Evolutionary conservation across 306 rosid genomes (phyloP).

Genomic region (Glycine latifolia): DNA sequence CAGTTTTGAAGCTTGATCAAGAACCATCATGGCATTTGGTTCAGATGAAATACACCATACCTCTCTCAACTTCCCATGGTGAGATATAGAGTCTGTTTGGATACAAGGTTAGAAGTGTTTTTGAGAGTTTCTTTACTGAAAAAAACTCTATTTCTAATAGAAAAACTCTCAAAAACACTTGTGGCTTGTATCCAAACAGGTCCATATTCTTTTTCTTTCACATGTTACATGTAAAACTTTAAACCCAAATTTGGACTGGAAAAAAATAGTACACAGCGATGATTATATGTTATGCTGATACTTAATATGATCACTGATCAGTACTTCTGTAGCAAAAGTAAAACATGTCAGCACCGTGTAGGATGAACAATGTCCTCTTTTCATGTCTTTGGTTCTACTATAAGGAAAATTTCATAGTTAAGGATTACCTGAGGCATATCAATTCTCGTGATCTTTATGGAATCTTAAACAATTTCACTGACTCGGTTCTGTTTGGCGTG

Average conservation of each 20-base stretch:
- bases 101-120: too few species aligned
- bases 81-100: too few species aligned
- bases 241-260: background rate
- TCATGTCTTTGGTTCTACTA: background rate
- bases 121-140: too few species aligned
- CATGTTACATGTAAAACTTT: background rate
- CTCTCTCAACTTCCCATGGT: slow-evolving; percentile 78
- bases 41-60: slow-evolving; percentile 74
- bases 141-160: too few species aligned
- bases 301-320: background rate
- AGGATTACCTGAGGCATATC: background rate
- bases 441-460: slow-evolving; percentile 1
- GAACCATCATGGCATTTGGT: slow-evolving; percentile 64
- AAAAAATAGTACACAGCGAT: slow-evolving; percentile 3
- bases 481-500: background rate
- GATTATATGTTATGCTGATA: background rate
- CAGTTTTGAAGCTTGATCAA: slow-evolving; percentile 80
- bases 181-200: too few species aligned
- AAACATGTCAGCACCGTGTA: slow-evolving; percentile 5
- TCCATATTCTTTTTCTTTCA: slow-evolving; percentile 20
- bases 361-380: slow-evolving; percentile 2
- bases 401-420: slow-evolving; percentile 24
- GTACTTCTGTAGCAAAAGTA: background rate
- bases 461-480: slow-evolving; percentile 11
- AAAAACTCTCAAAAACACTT: too few species aligned